These are phyloP conservation scores for Rosellinia necatrix DNA, from an alignment of 2,329 filamentous ascomycete genomes.

Conservation along the genomic window DNA sequence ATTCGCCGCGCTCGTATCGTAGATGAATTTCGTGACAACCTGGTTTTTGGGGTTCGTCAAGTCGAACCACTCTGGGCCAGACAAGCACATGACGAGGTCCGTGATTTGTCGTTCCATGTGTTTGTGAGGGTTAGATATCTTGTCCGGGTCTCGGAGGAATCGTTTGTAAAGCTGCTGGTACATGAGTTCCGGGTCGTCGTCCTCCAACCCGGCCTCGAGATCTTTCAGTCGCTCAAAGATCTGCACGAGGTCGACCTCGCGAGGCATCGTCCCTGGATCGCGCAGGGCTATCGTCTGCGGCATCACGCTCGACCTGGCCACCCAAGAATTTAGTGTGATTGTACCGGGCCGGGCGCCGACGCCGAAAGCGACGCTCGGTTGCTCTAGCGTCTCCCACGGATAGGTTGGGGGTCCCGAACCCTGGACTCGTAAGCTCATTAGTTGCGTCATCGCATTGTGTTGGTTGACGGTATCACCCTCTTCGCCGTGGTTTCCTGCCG, in stretches of 20 bases:
- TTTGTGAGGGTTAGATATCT: conserved; percentile 62
- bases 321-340: conserved; percentile 73
- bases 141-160: conserved; percentile 71
- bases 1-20: conserved; percentile 61
- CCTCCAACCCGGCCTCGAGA: conserved; percentile 57
- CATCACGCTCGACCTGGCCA: conserved; percentile 59
- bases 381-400: conserved; percentile 75
- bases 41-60: conserved; percentile 73
- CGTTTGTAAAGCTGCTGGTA: conserved; percentile 67
- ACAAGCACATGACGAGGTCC: conserved; percentile 71
- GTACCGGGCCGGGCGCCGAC: conserved; percentile 71
- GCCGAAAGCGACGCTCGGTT: conserved; percentile 72
- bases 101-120: conserved; percentile 73
- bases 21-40: conserved; percentile 74
- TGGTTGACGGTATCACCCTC: conserved; percentile 51
- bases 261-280: conserved; percentile 62
- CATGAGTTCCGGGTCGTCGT: conserved; percentile 56
- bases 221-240: conserved; percentile 65
- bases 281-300: conserved; percentile 62
- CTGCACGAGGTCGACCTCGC: conserved; percentile 61
- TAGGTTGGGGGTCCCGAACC: conserved; percentile 46
- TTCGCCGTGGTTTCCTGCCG: conserved; percentile 49
- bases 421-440: conserved; percentile 59
- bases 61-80: conserved; percentile 73
- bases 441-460: conserved; percentile 61